A percentile compares a stretch with the other conserved stretches of the same genome.
These are phyloP conservation scores for Fusarium heterosporum DNA, from an alignment of 2,329 filamentous ascomycete species.

Conservation along the genomic window DNA sequence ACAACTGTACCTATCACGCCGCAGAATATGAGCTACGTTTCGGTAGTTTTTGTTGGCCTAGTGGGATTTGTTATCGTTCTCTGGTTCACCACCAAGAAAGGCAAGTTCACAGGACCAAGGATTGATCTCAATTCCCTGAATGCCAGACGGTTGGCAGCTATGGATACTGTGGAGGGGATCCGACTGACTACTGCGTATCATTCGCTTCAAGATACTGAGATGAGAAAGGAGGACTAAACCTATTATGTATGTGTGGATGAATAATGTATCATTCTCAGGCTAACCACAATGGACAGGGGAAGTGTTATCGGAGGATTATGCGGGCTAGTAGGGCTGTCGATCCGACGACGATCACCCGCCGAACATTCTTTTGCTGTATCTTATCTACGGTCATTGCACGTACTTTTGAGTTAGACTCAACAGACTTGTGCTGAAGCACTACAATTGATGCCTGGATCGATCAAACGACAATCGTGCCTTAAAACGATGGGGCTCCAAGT, in stretches of 20 bases:
- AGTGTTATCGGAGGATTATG: too few relatives aligned
- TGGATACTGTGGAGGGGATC: constrained; percentile 12
- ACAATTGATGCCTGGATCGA: too few relatives aligned
- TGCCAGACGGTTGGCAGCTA: constrained; percentile 25
- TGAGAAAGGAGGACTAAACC: constrained; percentile 7
- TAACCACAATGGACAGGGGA: too few relatives aligned
- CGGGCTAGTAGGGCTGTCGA: too few relatives aligned
- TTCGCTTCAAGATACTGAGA: not conserved
- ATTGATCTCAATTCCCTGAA: constrained; percentile 38
- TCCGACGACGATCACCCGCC: too few relatives aligned
- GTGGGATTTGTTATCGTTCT: constrained; percentile 34
- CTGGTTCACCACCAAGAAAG: constrained; percentile 39
- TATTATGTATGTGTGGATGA: not conserved
- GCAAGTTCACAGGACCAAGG: constrained; percentile 31
- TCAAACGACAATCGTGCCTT: too few relatives aligned
- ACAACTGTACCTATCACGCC: constrained; percentile 34
- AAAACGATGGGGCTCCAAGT: too few relatives aligned
- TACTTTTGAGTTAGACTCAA: too few relatives aligned
- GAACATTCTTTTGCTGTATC: too few relatives aligned
- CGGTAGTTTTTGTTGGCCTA: constrained; percentile 30
- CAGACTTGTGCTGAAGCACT: too few relatives aligned
- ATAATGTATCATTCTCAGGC: too few relatives aligned
- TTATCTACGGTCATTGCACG: too few relatives aligned
- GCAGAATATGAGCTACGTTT: constrained; percentile 44
- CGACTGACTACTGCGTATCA: constrained; percentile 1